Evolutionary conservation across 176 grass and related monocot genomes (phyloP), one percentile per base, ranked within the genome.

Genomic region (Elymus sibiricus): DNA sequence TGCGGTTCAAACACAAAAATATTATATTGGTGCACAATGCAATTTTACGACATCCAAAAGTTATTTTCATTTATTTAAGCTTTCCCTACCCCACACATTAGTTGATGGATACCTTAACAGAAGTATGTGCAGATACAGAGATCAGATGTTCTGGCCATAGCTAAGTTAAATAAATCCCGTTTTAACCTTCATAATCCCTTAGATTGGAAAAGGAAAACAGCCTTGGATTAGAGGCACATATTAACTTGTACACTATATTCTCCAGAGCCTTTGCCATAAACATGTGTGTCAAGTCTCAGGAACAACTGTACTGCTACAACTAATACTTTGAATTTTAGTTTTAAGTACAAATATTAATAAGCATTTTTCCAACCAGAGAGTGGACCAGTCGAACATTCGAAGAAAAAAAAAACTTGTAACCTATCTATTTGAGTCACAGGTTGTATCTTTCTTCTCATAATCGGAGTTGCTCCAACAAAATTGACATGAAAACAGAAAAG

Each of bases 41-140:
- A 78, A 89, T 17, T 59, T 88, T 69, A 58, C 64, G 64, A 12
- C 31, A 68, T 46, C 39, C 1, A 76, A 22, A 64, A 84, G 17
- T 43, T 9, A 22, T 46, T 17, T 62, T 17, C 15, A 55, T 74
- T 17, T 55, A 55, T 74, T 17, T 65, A 51, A 47, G 51, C 47
- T 31, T 38, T 67, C 8, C 14, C 55, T 76, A 68, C 71, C 31
- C 19, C 14, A 32, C n/a, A n/a, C 26, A 35, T 15, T 34, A 74
- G 29, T 35, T 85, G 28, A 74, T 55, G 62, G 21, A 59, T 29
- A 76, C 14, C 53, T 15, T 53, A 78, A 17, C 65, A 86, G 69
- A 35, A 31, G 40, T 46, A 86, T 17, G 17, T 22, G 28, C 27
- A 61, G 49, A 86, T 39, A 81, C 25, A 64, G 78, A 43, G 26